phyloP scores from a whole-genome alignment of 2,329 filamentous ascomycete genomes.

The Fusarium sp. region DNA sequence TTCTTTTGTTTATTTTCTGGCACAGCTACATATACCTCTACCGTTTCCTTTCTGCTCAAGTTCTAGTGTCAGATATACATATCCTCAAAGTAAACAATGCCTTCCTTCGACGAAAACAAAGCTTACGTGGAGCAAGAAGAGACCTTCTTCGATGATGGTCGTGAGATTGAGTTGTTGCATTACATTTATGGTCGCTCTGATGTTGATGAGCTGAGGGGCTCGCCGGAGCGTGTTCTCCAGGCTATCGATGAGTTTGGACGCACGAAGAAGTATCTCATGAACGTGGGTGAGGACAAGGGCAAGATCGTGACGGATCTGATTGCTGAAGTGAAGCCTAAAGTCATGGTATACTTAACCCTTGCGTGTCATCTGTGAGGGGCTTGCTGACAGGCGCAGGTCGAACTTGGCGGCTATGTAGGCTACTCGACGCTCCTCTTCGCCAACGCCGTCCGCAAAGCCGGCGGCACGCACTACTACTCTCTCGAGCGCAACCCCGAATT shows the following conservation, averaged over 20 bases:
- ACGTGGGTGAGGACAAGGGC: slow-evolving; percentile 81
- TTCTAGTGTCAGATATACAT: background rate
- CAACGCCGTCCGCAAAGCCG: slow-evolving; percentile 71
- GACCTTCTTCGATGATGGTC: slow-evolving; percentile 74
- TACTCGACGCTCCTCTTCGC: slow-evolving; percentile 86
- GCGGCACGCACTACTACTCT: slow-evolving; percentile 76
- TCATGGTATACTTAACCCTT: slow-evolving; percentile 64
- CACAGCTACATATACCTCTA: slow-evolving; percentile 13
- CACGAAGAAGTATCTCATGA: slow-evolving; percentile 81
- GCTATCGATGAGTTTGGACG: slow-evolving; percentile 76
- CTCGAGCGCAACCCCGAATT: slow-evolving; percentile 82
- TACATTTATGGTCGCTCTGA: slow-evolving; percentile 74
- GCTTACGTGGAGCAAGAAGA: slow-evolving; percentile 60
- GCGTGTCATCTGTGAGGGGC: background rate
- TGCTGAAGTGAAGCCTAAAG: slow-evolving; percentile 71
- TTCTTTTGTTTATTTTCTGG: slow-evolving; percentile 25
- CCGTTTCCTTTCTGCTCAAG: background rate
- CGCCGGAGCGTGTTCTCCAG: slow-evolving; percentile 72
- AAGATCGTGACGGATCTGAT: slow-evolving; percentile 78
- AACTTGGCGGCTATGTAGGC: slow-evolving; percentile 84
- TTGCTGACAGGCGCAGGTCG: slow-evolving; percentile 60
- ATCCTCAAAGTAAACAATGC: slow-evolving; percentile 30
- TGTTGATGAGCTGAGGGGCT: slow-evolving; percentile 73
- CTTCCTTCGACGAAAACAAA: slow-evolving; percentile 55
- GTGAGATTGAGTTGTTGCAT: slow-evolving; percentile 79